Percentiles rank a stretch among this genome's conserved stretches.
Conservation (phyloP, 805 yeast genomes). For the Schizosaccharomyces lindneri region DNA sequence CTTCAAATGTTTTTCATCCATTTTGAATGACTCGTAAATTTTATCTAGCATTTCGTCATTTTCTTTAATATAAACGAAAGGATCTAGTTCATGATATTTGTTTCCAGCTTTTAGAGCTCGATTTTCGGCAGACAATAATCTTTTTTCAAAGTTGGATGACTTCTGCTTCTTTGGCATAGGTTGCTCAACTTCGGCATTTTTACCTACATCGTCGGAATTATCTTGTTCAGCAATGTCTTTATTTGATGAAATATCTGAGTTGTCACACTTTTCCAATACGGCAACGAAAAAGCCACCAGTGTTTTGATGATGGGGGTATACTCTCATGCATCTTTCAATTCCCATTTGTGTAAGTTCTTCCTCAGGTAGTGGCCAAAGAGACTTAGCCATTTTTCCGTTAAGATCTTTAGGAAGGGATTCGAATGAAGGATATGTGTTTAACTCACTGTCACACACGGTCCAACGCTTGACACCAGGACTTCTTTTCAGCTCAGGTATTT, state of each 20-base stretch:
- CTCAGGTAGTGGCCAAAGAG: neutral
- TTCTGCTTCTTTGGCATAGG: neutral
- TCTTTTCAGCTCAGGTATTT: conserved; percentile 58
- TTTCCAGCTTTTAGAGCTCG: neutral
- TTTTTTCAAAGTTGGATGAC: neutral
- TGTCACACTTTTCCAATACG: conserved; percentile 43
- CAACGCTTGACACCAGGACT: conserved; percentile 51
- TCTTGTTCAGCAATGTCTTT: neutral
- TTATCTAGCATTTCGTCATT: conserved; percentile 11
- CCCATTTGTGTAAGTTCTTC: neutral
- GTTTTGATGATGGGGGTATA: conserved; percentile 91
- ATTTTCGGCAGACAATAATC: neutral
- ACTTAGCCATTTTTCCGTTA: neutral
- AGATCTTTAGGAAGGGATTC: neutral
- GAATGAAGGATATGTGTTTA: neutral
- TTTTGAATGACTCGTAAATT: conserved; percentile 18
- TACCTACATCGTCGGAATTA: neutral
- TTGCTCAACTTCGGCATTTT: neutral
- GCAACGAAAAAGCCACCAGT: conserved; percentile 96
- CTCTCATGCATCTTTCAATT: conserved; percentile 21
- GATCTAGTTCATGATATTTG: neutral
- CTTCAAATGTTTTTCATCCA: neutral
- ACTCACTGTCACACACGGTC: conserved; percentile 37
- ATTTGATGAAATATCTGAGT: neutral
- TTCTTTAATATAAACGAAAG: neutral